Percentiles rank a stretch among this genome's conserved stretches.
phyloP scores from a whole-genome alignment of 75 land plant genomes.

The Pinus albicaulis region DNA sequence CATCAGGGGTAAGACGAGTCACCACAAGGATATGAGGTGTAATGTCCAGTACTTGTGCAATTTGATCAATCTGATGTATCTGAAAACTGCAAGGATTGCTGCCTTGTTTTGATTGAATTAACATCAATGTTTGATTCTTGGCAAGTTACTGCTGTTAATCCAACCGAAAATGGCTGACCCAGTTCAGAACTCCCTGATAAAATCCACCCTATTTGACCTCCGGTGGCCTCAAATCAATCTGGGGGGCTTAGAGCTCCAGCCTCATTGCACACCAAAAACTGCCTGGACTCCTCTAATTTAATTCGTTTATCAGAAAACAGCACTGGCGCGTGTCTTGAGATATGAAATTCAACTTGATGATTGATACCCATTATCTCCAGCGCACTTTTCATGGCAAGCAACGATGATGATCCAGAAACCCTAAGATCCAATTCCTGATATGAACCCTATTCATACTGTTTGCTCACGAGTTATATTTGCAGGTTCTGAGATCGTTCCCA shows the following conservation, averaged over 20 bases:
- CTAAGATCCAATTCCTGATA: background rate
- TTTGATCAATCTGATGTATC: background rate
- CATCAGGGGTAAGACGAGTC: no score
- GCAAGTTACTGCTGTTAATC: background rate
- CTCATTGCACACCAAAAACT: background rate
- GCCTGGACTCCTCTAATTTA: background rate
- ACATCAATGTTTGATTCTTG: background rate
- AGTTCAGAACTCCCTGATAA: background rate
- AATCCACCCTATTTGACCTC: slow-evolving; percentile 2
- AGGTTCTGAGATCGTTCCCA: background rate
- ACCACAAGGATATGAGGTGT: no score
- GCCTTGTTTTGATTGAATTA: background rate
- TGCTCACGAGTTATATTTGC: background rate
- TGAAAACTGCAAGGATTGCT: background rate
- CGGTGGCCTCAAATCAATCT: background rate
- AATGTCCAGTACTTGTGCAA: no score
- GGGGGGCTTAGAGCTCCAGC: background rate
- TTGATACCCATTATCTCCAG: slow-evolving; percentile 2
- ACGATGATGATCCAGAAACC: no score
- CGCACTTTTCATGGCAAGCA: background rate
- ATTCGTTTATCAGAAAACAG: slow-evolving; percentile 1
- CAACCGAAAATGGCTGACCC: background rate
- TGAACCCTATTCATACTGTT: background rate
- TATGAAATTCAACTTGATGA: background rate
- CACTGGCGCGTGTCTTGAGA: background rate